Base-by-base conservation (phyloP, 176 grass and related monocot genomes). In the Cenchrus americanus region DNA sequence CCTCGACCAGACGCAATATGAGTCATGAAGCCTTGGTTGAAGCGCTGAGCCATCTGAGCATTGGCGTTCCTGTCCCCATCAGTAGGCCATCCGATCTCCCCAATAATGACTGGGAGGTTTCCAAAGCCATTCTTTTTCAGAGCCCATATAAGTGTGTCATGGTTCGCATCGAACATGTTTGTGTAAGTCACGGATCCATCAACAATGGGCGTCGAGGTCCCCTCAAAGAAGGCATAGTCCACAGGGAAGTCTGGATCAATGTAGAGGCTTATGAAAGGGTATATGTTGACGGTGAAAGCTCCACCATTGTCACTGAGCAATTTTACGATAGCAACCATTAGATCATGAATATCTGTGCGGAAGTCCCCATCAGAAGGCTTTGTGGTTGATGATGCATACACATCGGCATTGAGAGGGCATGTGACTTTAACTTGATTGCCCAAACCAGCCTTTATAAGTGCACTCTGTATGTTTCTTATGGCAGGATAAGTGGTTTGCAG, bases 181-280 rank as follows among this genome's bases (percentile, higher is more conserved):
- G 80, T 87, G 71, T 99, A 99, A 49, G 96, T 91, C 1, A 83
- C 60, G 0, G 96, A 94, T 7, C 93, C 96, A 51, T 99, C 96
- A 10, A 90, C 74, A 4, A 99, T 81, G 10, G 91, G 89, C 0
- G 87, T 72, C 0, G 91, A 69, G n/a, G 71, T 66, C 41, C 93
- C 96, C 0, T 96, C 93, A 59, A 99, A 99, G 88, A 99, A 99
- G 71, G 96, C 96, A 26, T 99, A 99, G 51, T 99, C 93, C 21
- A 93, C 83, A 2, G 96, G 96, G 69, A 99, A 99, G 85, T 96
- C 79, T 66, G 96, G 6, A 3, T 99, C 93, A 0, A 7, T 83
- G 83, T 99, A 99, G 23, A 99, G 93, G 66, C 96, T 99, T 84
- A 99, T 99, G 86, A 99, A 99, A 82, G 96, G 96, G 71, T 99